phyloP scores from a whole-genome alignment of 768 basidiomycete genomes.

The Leccinum subtestaceum region DNA sequence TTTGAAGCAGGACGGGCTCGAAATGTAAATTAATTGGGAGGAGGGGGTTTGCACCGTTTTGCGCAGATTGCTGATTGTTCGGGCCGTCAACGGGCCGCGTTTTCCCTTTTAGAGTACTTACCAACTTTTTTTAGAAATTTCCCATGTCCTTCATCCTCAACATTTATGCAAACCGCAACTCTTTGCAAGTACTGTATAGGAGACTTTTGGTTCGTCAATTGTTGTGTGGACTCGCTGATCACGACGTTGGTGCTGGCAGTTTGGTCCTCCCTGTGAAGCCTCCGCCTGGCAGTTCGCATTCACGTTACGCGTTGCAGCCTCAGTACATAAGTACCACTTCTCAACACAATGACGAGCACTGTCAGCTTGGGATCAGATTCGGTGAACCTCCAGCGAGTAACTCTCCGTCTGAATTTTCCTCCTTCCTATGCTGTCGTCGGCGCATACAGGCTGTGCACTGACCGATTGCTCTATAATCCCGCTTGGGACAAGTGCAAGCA shows the following conservation, averaged over 20 bases:
- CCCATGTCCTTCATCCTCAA: too few relatives aligned
- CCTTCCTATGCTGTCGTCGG: conserved; percentile 86
- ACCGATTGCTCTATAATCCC: conserved; percentile 63
- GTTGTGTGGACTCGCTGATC: too few relatives aligned
- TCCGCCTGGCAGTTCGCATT: too few relatives aligned
- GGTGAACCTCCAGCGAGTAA: conserved; percentile 49
- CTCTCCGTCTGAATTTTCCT: conserved; percentile 65
- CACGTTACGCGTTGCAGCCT: too few relatives aligned
- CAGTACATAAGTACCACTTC: too few relatives aligned
- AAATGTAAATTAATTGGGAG: neutral
- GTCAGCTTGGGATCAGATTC: conserved; percentile 15
- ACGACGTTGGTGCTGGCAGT: too few relatives aligned
- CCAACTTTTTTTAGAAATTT: too few relatives aligned
- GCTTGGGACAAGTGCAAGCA: conserved; percentile 86
- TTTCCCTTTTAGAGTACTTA: neutral
- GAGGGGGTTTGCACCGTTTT: too few relatives aligned
- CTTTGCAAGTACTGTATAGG: too few relatives aligned
- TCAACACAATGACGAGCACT: neutral
- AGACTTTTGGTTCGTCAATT: too few relatives aligned
- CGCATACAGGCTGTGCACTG: conserved; percentile 76
- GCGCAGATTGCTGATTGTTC: neutral
- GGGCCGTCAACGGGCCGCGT: neutral
- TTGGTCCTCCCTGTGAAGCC: too few relatives aligned
- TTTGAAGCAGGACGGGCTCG: neutral
- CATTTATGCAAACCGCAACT: too few relatives aligned